A percentile compares a stretch with the other conserved stretches of the same genome.
These are phyloP conservation scores for Daedaleopsis sinensis DNA, from an alignment of 768 basidiomycete species.

Conservation along the genomic window DNA sequence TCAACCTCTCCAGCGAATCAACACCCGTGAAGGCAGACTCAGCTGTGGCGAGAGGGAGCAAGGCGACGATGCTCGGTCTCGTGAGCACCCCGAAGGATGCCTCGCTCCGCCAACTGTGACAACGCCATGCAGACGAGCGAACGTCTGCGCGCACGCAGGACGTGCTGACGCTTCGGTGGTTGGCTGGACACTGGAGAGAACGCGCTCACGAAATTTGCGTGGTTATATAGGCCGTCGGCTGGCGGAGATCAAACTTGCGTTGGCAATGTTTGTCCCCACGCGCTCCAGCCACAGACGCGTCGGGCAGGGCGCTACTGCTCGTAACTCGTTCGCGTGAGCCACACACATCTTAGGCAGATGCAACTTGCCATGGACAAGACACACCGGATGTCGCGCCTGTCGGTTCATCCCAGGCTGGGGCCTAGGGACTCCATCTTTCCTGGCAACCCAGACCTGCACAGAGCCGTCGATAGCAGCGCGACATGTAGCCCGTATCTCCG, in stretches of 20 bases:
- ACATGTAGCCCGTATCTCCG: conserved; percentile 71
- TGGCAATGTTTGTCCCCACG: conserved; percentile 17
- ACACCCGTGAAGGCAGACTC: conserved; percentile 56
- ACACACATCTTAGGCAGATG: background rate
- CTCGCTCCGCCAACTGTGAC: conserved; percentile 82
- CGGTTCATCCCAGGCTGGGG: conserved; percentile 42
- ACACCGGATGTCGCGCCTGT: conserved; percentile 48
- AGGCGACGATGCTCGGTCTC: conserved; percentile 43
- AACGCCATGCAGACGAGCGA: conserved; percentile 59
- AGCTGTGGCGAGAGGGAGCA: conserved; percentile 42
- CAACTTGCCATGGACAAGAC: conserved; percentile 23
- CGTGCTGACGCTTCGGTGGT: conserved; percentile 66
- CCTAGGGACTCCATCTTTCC: conserved; percentile 71
- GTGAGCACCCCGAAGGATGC: conserved; percentile 55
- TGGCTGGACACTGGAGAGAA: conserved; percentile 63
- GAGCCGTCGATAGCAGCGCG: conserved; percentile 58
- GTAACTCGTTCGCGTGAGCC: background rate
- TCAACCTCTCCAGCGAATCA: conserved; percentile 56
- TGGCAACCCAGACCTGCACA: conserved; percentile 65
- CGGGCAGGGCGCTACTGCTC: background rate
- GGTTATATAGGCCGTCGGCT: conserved; percentile 28
- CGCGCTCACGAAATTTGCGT: conserved; percentile 21
- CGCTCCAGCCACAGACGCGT: conserved; percentile 31
- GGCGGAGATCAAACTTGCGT: conserved; percentile 23
- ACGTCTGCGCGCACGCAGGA: conserved; percentile 44